Conservation (phyloP, 768 basidiomycete species). For the Termitomyces sp. region DNA sequence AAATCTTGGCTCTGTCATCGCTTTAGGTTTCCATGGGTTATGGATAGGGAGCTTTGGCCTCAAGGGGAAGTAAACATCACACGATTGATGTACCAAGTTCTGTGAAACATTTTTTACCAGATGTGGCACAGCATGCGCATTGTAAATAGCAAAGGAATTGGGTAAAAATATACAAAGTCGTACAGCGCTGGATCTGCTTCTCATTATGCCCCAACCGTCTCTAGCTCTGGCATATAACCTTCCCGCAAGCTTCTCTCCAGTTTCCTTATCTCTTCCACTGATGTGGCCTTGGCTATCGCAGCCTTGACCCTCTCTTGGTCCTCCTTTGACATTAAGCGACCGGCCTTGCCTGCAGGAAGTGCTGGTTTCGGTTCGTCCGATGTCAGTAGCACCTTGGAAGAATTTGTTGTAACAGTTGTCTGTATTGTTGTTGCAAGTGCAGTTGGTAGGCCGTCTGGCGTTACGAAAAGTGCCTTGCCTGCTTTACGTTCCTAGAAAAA, state of each 20-base stretch:
- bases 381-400: slow-evolving; percentile 60
- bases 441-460: slow-evolving; percentile 74
- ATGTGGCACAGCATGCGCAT: slow-evolving; percentile 11
- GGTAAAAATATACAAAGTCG: slow-evolving; percentile 29
- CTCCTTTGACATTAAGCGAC: slow-evolving; percentile 87
- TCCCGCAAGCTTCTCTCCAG: slow-evolving; percentile 81
- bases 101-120: slow-evolving; percentile 8
- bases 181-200: slow-evolving; percentile 16
- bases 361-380: slow-evolving; percentile 76
- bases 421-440: slow-evolving; percentile 78
- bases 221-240: slow-evolving; percentile 78
- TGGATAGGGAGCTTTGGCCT: slow-evolving; percentile 64
- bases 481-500: slow-evolving; percentile 70
- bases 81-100: neutral
- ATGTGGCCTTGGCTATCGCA: slow-evolving; percentile 88
- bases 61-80: slow-evolving; percentile 28
- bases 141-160: slow-evolving; percentile 16
- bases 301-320: slow-evolving; percentile 85
- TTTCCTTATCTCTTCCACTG: slow-evolving; percentile 83
- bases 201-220: slow-evolving; percentile 70
- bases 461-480: slow-evolving; percentile 74
- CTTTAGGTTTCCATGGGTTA: slow-evolving; percentile 64
- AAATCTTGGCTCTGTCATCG: slow-evolving; percentile 59
- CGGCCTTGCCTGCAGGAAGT: slow-evolving; percentile 61
- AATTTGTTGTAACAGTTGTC: slow-evolving; percentile 63